Percentiles rank a stretch among this genome's conserved stretches.
These are phyloP conservation scores for Aureobasidium subglaciale DNA, from an alignment of 2,329 filamentous ascomycete species.

Conservation along the genomic window DNA sequence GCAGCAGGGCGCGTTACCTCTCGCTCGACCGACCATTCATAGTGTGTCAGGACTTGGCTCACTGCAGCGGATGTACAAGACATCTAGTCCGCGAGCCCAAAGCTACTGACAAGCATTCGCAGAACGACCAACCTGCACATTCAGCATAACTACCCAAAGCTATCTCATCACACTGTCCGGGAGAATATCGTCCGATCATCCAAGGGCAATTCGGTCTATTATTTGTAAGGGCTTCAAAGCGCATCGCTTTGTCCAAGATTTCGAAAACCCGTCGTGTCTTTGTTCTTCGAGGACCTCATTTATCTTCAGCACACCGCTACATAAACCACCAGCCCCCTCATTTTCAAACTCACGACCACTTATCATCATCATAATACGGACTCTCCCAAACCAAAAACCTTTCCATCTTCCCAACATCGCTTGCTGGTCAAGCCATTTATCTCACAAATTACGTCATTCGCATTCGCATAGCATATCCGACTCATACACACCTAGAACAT, in stretches of 20 bases:
- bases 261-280: not conserved
- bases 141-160: not conserved
- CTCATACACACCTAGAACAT: not conserved
- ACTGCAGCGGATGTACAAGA: constrained; percentile 10
- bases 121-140: not conserved
- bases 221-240: not conserved
- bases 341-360: not conserved
- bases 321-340: constrained; percentile 12
- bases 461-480: not conserved
- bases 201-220: not conserved
- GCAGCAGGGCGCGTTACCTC: not conserved
- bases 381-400: too few relatives aligned
- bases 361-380: not conserved
- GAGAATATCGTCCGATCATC: not conserved
- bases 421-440: constrained; percentile 6
- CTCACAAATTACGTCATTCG: not conserved
- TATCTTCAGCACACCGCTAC: constrained; percentile 12
- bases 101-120: constrained; percentile 4
- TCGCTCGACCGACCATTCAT: constrained; percentile 1
- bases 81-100: not conserved
- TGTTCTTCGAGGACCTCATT: constrained; percentile 12
- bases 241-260: not conserved
- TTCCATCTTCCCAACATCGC: not conserved
- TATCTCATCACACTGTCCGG: not conserved
- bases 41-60: not conserved